Evolutionary conservation across 495 filamentous ascomycete genomes (phyloP).

Genomic region (Mycothermus thermophilus): DNA sequence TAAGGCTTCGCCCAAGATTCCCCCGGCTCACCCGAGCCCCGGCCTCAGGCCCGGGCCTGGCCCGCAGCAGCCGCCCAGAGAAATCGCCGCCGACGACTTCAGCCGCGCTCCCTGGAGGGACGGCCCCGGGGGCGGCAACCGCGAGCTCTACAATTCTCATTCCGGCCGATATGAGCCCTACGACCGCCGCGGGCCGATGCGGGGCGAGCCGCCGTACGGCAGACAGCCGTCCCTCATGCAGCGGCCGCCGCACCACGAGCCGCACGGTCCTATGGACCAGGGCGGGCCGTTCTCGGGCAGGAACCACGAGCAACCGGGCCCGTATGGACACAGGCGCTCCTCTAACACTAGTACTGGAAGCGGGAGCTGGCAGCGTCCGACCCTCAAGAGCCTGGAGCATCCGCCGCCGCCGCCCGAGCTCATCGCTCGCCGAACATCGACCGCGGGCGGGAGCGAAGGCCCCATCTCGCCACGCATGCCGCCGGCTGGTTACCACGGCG

Average conservation of each 20-base stretch:
- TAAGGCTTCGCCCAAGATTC: slow-evolving; percentile 14
- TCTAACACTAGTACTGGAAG: slow-evolving; percentile 92
- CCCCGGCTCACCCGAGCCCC: too few species aligned
- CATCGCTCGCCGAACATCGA: slow-evolving; percentile 29
- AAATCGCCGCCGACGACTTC: slow-evolving; percentile 92
- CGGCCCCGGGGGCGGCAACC: slow-evolving; percentile 37
- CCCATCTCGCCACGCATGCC: slow-evolving; percentile 34
- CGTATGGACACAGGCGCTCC: slow-evolving; percentile 73
- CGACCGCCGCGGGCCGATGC: slow-evolving; percentile 57
- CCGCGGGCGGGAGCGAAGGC: slow-evolving; percentile 31
- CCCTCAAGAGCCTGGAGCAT: slow-evolving; percentile 34
- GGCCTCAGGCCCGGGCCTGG: slow-evolving; percentile 13
- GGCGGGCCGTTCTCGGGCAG: slow-evolving; percentile 79
- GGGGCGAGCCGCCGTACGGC: slow-evolving; percentile 37
- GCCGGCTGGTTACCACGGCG: slow-evolving; percentile 18
- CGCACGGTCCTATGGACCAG: slow-evolving; percentile 67
- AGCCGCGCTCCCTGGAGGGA: slow-evolving; percentile 70
- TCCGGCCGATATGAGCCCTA: slow-evolving; percentile 85
- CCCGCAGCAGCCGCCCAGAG: slow-evolving; percentile 43
- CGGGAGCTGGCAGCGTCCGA: slow-evolving; percentile 42
- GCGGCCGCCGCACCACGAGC: slow-evolving; percentile 38
- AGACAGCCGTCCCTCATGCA: slow-evolving; percentile 74
- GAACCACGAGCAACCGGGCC: slow-evolving; percentile 50
- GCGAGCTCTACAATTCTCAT: slow-evolving; percentile 85
- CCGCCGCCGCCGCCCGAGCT: slow-evolving; percentile 31